These are phyloP conservation scores for Candida ovalis DNA, from an alignment of 805 yeast genomes.

Conservation along the genomic window DNA sequence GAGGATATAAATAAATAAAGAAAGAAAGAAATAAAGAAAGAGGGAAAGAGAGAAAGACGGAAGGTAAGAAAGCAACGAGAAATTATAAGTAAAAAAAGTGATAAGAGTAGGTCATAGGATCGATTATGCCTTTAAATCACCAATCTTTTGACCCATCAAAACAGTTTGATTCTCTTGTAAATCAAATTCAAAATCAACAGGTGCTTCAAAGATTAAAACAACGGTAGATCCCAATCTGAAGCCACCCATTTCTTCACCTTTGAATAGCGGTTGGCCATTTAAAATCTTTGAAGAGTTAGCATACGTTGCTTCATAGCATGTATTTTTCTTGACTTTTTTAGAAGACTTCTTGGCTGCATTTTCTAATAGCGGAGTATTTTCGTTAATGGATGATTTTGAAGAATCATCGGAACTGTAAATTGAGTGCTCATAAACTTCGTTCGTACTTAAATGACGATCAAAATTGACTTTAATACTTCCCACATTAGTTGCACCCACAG, in stretches of 20 bases:
- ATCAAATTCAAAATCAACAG: constrained; percentile 67
- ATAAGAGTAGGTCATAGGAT: no score
- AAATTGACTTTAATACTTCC: constrained; percentile 91
- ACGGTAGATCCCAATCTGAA: constrained; percentile 94
- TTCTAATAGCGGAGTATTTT: neutral
- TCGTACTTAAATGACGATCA: constrained; percentile 86
- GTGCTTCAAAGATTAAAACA: constrained; percentile 97
- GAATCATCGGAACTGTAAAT: constrained; percentile 11
- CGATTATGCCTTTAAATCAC: constrained; percentile 30
- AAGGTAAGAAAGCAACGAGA: neutral
- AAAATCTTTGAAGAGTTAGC: constrained; percentile 68
- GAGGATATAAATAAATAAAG: neutral
- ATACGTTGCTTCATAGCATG: constrained; percentile 94
- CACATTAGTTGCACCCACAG: constrained; percentile 98
- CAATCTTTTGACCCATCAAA: constrained; percentile 80
- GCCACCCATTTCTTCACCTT: constrained; percentile 97
- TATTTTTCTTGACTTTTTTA: constrained; percentile 54
- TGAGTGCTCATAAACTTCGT: constrained; percentile 61
- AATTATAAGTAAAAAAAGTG: no score
- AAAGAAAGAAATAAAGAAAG: neutral
- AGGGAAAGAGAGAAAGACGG: neutral
- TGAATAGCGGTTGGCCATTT: constrained; percentile 83
- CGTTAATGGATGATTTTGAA: constrained; percentile 4
- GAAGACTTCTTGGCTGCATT: neutral
- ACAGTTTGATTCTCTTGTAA: constrained; percentile 72